Conservation (phyloP, 805 yeast genomes). For the Zygotorulaspora chibaensis region DNA sequence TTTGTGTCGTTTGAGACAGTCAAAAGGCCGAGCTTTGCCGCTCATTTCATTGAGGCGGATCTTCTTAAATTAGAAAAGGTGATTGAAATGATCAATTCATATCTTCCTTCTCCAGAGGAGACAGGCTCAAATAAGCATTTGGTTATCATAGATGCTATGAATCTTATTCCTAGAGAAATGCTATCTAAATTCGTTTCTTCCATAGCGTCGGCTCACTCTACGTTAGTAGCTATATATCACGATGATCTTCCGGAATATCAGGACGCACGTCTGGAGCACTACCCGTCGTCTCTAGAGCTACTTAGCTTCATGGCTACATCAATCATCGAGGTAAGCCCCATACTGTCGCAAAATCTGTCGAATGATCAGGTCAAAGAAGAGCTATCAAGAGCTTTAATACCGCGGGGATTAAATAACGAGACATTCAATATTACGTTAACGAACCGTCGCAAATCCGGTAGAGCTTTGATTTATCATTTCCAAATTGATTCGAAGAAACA, state of each 20-base stretch:
- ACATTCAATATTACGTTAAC: slow-evolving; percentile 49
- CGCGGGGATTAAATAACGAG: slow-evolving; percentile 47
- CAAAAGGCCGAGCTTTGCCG: slow-evolving; percentile 46
- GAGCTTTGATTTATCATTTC: slow-evolving; percentile 58
- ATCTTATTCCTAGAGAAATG: slow-evolving; percentile 46
- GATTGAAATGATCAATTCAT: slow-evolving; percentile 19
- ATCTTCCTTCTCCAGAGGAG: slow-evolving; percentile 21
- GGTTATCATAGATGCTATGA: slow-evolving; percentile 64
- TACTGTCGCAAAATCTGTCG: slow-evolving; percentile 30
- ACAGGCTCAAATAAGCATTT: slow-evolving; percentile 34
- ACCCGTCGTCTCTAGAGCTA: slow-evolving; percentile 51
- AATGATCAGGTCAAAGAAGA: slow-evolving; percentile 46
- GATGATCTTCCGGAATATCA: slow-evolving; percentile 38
- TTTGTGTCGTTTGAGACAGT: slow-evolving; percentile 69
- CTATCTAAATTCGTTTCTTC: slow-evolving; percentile 49
- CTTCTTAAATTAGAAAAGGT: slow-evolving; percentile 17
- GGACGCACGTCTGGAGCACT: slow-evolving; percentile 35
- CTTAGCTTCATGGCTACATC: slow-evolving; percentile 72
- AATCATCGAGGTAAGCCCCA: slow-evolving; percentile 58
- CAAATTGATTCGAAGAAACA: slow-evolving; percentile 48
- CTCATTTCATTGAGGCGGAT: slow-evolving; percentile 46
- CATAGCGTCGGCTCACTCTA: slow-evolving; percentile 44
- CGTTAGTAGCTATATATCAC: slow-evolving; percentile 48
- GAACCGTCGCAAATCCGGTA: slow-evolving; percentile 80
- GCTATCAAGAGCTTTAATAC: slow-evolving; percentile 42